Percentiles rank a stretch among this genome's conserved stretches.
Evolutionary conservation across 441 rosid genomes (phyloP).

Genomic region (Rhodomyrtus psidioides): DNA sequence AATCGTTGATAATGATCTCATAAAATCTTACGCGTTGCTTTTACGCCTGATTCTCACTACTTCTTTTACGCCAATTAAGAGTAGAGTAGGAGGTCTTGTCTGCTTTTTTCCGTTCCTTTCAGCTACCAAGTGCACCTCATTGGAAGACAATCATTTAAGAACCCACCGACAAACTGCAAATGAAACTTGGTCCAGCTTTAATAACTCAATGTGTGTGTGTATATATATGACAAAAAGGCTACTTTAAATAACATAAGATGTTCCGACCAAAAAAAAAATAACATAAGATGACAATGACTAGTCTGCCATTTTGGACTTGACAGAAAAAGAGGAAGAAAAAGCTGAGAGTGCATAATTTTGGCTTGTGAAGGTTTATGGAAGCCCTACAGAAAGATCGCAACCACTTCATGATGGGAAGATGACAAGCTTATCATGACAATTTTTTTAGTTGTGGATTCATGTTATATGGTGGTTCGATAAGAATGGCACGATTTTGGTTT

Average conservation of each 20-base stretch:
- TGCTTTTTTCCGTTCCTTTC: not conserved
- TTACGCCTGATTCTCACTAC: no score
- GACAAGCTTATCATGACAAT: not conserved
- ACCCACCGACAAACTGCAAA: no score
- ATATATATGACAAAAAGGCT: no score
- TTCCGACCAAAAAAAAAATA: no score
- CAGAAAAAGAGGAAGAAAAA: no score
- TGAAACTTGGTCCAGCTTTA: no score
- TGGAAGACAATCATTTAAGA: not conserved
- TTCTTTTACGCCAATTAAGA: no score
- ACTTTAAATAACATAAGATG: not conserved
- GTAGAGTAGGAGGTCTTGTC: no score
- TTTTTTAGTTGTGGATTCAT: not conserved
- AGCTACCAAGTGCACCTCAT: not conserved
- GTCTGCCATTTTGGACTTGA: not conserved
- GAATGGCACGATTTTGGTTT: not conserved
- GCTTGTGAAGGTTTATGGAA: not conserved
- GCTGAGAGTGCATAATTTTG: not conserved
- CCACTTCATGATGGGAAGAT: not conserved
- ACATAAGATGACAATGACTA: not conserved
- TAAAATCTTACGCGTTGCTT: no score
- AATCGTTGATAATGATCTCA: no score
- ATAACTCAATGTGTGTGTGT: no score
- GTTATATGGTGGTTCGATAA: not conserved
- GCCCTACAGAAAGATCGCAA: not conserved